Evolutionary conservation across 1,139 yeast species (phyloP).

Genomic region (Magnusiomyces clavatus): DNA sequence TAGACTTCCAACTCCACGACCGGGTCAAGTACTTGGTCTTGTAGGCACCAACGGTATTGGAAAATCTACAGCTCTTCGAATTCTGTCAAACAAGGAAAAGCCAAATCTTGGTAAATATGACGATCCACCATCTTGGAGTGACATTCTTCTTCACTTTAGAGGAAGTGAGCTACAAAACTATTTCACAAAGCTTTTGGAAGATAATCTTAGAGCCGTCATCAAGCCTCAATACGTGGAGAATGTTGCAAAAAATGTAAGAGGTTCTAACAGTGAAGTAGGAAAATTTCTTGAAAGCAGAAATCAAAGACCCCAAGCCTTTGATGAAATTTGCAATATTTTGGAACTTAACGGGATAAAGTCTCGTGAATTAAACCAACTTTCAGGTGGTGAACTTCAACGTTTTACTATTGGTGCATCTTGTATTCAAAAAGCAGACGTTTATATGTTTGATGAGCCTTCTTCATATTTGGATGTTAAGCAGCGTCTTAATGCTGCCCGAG

Average conservation of each 20-base stretch:
- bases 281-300: constrained; percentile 67
- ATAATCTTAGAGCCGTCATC: constrained; percentile 85
- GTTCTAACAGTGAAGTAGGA: constrained; percentile 82
- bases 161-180: constrained; percentile 96
- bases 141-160: constrained; percentile 80
- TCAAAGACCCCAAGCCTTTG: constrained; percentile 57
- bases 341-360: constrained; percentile 67
- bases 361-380: constrained; percentile 81
- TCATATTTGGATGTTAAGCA: constrained; percentile 97
- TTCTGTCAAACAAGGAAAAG: constrained; percentile 96
- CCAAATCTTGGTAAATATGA: constrained; percentile 93
- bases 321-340: constrained; percentile 56
- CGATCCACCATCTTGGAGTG: constrained; percentile 97
- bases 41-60: constrained; percentile 99
- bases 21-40: constrained; percentile 95
- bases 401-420: constrained; percentile 97
- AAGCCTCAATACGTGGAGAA: constrained; percentile 98
- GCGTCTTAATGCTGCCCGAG: constrained; percentile 94
- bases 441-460: constrained; percentile 99
- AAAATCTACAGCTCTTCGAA: constrained; percentile 94
- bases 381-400: constrained; percentile 98
- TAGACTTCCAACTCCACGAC: constrained; percentile 96
- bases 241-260: constrained; percentile 90
- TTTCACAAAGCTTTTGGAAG: constrained; percentile 89
- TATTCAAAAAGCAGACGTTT: constrained; percentile 89